Evolutionary conservation across 306 rosid genomes (phyloP).

Genomic region (Vigna mungo): DNA sequence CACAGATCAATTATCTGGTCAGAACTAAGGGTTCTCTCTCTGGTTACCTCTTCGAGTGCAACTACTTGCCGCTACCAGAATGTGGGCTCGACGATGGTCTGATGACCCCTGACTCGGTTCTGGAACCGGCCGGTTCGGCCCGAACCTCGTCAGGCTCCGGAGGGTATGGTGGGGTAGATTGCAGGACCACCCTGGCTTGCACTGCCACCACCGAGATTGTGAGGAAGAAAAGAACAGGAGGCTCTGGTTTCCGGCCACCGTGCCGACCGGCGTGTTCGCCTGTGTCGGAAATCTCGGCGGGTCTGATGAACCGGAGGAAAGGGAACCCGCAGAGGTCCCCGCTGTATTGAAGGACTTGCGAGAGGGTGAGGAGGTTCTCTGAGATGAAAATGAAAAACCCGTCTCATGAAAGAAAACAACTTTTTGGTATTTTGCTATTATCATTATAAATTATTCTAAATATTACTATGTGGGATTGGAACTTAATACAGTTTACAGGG

Average conservation of each 20-base stretch:
- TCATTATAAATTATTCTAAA: neutral
- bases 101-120: constrained; percentile 80
- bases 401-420: neutral
- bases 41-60: constrained; percentile 71
- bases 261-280: constrained; percentile 63
- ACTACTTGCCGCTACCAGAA: constrained; percentile 68
- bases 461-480: constrained; percentile 1
- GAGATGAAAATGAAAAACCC: neutral
- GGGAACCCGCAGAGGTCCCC: constrained; percentile 91
- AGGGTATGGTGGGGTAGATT: constrained; percentile 59
- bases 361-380: neutral
- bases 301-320: constrained; percentile 79
- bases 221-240: constrained; percentile 64
- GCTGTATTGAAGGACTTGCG: constrained; percentile 57
- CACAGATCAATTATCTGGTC: constrained; percentile 65
- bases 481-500: neutral
- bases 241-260: constrained; percentile 29
- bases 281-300: constrained; percentile 56
- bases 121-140: constrained; percentile 73
- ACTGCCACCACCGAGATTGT: constrained; percentile 82
- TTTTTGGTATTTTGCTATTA: neutral
- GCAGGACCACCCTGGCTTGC: constrained; percentile 54
- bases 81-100: constrained; percentile 61
- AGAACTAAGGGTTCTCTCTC: constrained; percentile 59
- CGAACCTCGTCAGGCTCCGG: constrained; percentile 74